Percentiles rank a stretch among this genome's conserved stretches.
These are phyloP conservation scores for Thuja plicata DNA, from an alignment of 83 land plant genomes.

Conservation along the genomic window DNA sequence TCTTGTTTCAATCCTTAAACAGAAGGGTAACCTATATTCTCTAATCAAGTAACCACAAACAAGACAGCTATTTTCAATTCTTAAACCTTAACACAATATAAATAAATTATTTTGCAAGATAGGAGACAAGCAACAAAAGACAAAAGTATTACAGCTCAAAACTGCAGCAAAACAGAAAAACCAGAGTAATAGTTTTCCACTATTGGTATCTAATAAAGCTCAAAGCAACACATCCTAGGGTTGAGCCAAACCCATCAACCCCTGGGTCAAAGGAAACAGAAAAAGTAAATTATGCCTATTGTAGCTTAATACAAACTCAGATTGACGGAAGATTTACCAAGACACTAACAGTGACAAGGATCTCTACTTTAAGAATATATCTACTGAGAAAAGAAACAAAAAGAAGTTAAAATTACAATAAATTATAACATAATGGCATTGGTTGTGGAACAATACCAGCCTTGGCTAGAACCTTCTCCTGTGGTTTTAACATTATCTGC, in stretches of 20 bases:
- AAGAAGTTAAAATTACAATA: neutral
- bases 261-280: neutral
- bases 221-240: neutral
- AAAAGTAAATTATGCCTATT: neutral
- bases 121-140: neutral
- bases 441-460: slow-evolving; percentile 51
- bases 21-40: neutral
- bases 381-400: neutral
- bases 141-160: neutral
- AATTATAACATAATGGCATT: neutral
- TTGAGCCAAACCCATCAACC: neutral
- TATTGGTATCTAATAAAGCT: neutral
- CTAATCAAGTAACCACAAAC: neutral
- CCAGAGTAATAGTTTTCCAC: neutral
- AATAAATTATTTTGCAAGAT: neutral
- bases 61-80: neutral
- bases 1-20: slow-evolving; percentile 3
- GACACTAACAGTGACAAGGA: neutral
- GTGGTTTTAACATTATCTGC: slow-evolving; percentile 89
- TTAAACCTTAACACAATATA: slow-evolving; percentile 1
- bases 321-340: neutral
- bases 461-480: slow-evolving; percentile 69
- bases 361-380: neutral
- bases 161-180: neutral
- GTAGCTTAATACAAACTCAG: neutral